These are phyloP conservation scores for Xerocomus minutiporus DNA, from an alignment of 1,284 basidiomycete species.

Conservation along the genomic window DNA sequence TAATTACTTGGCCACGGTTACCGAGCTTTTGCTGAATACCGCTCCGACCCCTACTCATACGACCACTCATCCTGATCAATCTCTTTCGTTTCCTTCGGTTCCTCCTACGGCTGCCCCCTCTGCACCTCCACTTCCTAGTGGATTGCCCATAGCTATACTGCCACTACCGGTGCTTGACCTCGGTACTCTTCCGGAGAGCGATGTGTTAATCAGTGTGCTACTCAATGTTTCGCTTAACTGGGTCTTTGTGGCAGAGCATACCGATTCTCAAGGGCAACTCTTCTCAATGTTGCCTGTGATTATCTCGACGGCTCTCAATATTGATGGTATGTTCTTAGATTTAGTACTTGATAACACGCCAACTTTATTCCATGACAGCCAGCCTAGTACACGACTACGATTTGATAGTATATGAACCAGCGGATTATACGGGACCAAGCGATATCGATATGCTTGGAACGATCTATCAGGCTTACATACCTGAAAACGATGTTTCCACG, in stretches of 20 bases:
- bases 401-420: slow-evolving; percentile 56
- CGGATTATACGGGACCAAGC: slow-evolving; percentile 41
- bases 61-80: slow-evolving; percentile 49
- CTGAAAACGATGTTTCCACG: slow-evolving; percentile 40
- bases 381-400: slow-evolving; percentile 50
- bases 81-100: slow-evolving; percentile 28
- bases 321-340: slow-evolving; percentile 38
- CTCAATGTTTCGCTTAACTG: slow-evolving; percentile 58
- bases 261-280: slow-evolving; percentile 54
- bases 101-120: slow-evolving; percentile 33
- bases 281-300: slow-evolving; percentile 56
- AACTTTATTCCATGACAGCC: slow-evolving; percentile 22
- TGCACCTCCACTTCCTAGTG: slow-evolving; percentile 47
- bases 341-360: slow-evolving; percentile 12
- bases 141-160: slow-evolving; percentile 57
- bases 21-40: slow-evolving; percentile 41
- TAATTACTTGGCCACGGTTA: slow-evolving; percentile 38
- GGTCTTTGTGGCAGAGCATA: slow-evolving; percentile 52
- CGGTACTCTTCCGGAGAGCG: slow-evolving; percentile 34
- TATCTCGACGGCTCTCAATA: slow-evolving; percentile 45
- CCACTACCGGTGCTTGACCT: slow-evolving; percentile 37
- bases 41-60: slow-evolving; percentile 31
- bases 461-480: slow-evolving; percentile 59
- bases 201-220: slow-evolving; percentile 51
- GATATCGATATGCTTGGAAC: slow-evolving; percentile 53